Conservation (phyloP, 2,329 filamentous ascomycete species). For the Nemania diffusa region DNA sequence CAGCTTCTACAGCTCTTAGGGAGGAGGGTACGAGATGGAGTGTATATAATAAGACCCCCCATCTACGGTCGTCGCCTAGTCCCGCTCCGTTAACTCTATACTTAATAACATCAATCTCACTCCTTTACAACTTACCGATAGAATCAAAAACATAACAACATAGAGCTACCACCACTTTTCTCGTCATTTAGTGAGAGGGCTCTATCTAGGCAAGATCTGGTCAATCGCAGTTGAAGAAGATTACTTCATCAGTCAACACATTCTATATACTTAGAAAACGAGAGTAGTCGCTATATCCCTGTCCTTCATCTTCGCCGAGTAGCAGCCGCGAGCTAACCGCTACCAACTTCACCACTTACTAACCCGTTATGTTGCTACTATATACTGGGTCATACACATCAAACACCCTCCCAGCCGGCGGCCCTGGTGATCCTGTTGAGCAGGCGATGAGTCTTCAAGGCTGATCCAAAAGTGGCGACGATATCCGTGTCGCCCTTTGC, state of each 20-base stretch:
- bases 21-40: too few species aligned
- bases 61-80: too few species aligned
- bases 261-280: background rate
- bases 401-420: slow-evolving; percentile 40
- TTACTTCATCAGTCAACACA: background rate
- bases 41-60: too few species aligned
- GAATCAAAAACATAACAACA: too few species aligned
- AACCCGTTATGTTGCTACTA: background rate
- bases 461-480: slow-evolving; percentile 40
- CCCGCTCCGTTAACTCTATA: too few species aligned
- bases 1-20: too few species aligned
- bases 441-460: slow-evolving; percentile 39
- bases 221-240: too few species aligned
- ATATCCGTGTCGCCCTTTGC: slow-evolving; percentile 35
- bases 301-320: background rate
- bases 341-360: background rate
- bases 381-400: background rate
- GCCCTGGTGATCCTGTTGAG: slow-evolving; percentile 43
- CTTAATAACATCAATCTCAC: too few species aligned
- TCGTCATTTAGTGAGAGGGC: background rate
- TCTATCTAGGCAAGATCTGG: background rate
- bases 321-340: background rate
- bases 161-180: background rate
- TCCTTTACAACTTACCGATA: too few species aligned
- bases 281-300: background rate